Base-by-base conservation (phyloP, 805 yeast species). In the Candida vaughaniae region DNA sequence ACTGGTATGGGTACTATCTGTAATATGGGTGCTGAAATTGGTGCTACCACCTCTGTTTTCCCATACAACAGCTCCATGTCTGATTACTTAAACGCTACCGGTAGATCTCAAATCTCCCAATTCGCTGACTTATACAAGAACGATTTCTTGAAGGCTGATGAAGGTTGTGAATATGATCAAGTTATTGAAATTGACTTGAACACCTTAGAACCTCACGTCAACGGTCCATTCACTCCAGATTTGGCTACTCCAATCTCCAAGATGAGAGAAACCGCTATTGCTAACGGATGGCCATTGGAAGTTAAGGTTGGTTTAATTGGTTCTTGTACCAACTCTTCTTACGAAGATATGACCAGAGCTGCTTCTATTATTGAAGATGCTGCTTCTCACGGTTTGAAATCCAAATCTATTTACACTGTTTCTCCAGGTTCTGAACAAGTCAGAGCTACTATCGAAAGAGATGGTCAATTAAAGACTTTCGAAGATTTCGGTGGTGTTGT, bases 1-100 rank as follows among this genome's bases (percentile, higher is more conserved):
- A 91, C 98, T 35, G 98, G 98, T 78, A 90, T 90, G 98, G 98
- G 95, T 63, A 90, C 98, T 55, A 90, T 90, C 71, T 90, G 98
- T 78, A 90, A 90, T 70, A 90, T 90, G 98, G 98, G 98, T 76
- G 98, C 98, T 51, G 98, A 90, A 72, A 89, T 90, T 53, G 98
- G 98, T 72, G 97, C 97, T 44, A 90, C 98, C 46, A 90, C 98
- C 40, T 90, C 97, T 32, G 87, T 86, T 44, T 90, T 90, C 95
- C 98, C 98, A 64, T 89, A 77, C 86, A 89, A 87, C 75, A 78
- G 81, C 58, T 83, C 91, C 48, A 90, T 86, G 86, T 79, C 71
- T 62, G 85, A 83, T 49, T 91, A 90, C 73, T 78, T 91, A 64
- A 66, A 77, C 46, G 93, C 95, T 39, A 91, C 98, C 42, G 81